A percentile compares a stretch with the other conserved stretches of the same genome.
phyloP scores from a whole-genome alignment of 257 asterid species.

The Solanum appendiculatum region DNA sequence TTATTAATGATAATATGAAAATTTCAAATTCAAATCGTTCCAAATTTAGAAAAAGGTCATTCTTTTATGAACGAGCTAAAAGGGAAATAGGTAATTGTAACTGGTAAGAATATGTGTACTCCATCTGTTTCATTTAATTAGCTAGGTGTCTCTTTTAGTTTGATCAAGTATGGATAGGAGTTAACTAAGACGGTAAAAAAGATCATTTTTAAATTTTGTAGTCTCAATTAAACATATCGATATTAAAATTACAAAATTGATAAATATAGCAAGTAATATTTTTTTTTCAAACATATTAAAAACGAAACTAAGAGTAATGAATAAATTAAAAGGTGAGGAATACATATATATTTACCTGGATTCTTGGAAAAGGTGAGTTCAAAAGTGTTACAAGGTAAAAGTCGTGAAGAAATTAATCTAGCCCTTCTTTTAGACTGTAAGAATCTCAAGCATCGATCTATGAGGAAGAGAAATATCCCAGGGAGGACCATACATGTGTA shows the following conservation, averaged over 20 bases:
- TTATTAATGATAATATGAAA: no score
- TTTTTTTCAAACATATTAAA: not conserved
- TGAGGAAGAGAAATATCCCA: constrained; percentile 50
- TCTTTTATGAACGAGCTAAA: not conserved
- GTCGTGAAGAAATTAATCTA: constrained; percentile 26
- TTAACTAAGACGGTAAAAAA: no score
- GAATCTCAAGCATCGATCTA: constrained; percentile 53
- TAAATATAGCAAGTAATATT: not conserved
- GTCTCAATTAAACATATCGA: not conserved
- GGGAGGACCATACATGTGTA: constrained; percentile 58
- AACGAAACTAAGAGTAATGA: not conserved
- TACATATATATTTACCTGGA: constrained; percentile 28
- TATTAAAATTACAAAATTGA: not conserved
- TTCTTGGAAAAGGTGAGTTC: constrained; percentile 57
- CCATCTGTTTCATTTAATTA: no score
- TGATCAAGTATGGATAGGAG: no score
- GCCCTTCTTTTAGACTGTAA: constrained; percentile 39
- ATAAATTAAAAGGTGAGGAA: not conserved
- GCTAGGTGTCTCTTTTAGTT: no score
- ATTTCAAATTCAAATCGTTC: not conserved
- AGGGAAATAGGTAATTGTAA: not conserved
- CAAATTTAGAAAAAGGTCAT: not conserved
- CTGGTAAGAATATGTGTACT: no score
- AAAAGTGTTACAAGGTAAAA: constrained; percentile 41
- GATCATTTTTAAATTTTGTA: not conserved